Evolutionary conservation across 2,329 filamentous ascomycete genomes (phyloP), one percentile per base, ranked within the genome.

Genomic region (Aspergillus amoenus): DNA sequence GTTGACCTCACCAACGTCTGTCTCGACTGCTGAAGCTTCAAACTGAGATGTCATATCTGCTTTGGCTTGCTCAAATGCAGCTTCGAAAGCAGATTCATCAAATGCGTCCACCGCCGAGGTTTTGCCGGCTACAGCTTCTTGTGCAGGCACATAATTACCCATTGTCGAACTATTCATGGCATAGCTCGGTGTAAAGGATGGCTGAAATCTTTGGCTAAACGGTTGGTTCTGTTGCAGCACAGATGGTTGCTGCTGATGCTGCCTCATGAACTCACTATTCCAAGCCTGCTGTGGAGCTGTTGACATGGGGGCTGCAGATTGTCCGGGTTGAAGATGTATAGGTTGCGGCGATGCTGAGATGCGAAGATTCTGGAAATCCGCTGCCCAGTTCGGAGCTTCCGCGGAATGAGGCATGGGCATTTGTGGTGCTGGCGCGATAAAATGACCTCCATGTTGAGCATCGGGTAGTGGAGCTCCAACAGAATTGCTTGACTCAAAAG

Each of bases 251-350:
- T 71, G 64, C 45, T 71, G 63, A 42, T 64, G 56, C 55, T 68
- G 66, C 56, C 71, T 70, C 64, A 82, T 69, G 65, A 88, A 88
- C 63, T 87, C 85, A 65, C 84, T 78, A 51, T 87, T 84, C 86
- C 86, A 88, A 75, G 77, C 76, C 62, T 70, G 65, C 34, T 70
- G 68, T 2, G 64, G 52, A 41, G 63, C 63, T 30, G 61, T 63
- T 18, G 68, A 66, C 56, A 70, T 55, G 22, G 73, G 68, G 18
- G 72, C 71, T 56, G 77, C 70, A 22, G 73, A 70, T 43, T 72
- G 71, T 70, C 78, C 71, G 61, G 81, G 78, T 73, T 77, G 65
- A 64, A 82, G 76, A 66, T 80, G 73, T 67, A 83, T 66, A 66
- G 80, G 65, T 60, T 76, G 65, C 42, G 70, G 60, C 5, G 72